Conservation (phyloP, 805 yeast species). For the Wickerhamiella allomyrinae region DNA sequence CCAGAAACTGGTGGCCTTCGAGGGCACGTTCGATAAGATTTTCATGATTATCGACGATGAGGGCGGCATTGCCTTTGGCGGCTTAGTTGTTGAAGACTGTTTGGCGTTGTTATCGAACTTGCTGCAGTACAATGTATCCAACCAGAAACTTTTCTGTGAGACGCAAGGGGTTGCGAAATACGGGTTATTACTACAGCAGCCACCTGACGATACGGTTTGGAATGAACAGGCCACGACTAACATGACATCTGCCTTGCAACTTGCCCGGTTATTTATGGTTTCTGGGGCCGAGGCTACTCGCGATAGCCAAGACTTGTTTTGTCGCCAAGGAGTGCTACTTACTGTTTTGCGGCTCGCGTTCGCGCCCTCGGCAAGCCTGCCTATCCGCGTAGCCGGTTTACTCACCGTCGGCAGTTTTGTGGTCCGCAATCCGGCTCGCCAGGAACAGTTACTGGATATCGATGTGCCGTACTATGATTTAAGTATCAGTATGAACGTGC, state of each 20-base stretch:
- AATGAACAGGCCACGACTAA: conserved; percentile 61
- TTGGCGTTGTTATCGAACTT: conserved; percentile 59
- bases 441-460: conserved; percentile 55
- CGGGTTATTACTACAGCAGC: conserved; percentile 48
- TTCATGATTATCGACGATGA: conserved; percentile 72
- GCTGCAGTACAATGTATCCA: conserved; percentile 69
- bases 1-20: conserved; percentile 88
- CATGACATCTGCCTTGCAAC: conserved; percentile 51
- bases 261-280: conserved; percentile 55
- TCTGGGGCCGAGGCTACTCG: conserved; percentile 56
- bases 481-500: conserved; percentile 30
- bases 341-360: conserved; percentile 58
- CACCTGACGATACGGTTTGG: conserved; percentile 43
- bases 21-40: conserved; percentile 72
- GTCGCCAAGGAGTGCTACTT: conserved; percentile 48
- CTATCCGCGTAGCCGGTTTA: conserved; percentile 53
- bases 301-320: conserved; percentile 46
- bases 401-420: conserved; percentile 68
- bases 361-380: conserved; percentile 43
- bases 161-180: conserved; percentile 62
- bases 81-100: conserved; percentile 83
- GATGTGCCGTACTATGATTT: conserved; percentile 92
- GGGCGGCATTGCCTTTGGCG: conserved; percentile 85
- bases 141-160: conserved; percentile 79
- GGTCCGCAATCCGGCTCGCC: conserved; percentile 49